Conservation (phyloP, 257 asterid species). For the Verbascum thapsus region DNA sequence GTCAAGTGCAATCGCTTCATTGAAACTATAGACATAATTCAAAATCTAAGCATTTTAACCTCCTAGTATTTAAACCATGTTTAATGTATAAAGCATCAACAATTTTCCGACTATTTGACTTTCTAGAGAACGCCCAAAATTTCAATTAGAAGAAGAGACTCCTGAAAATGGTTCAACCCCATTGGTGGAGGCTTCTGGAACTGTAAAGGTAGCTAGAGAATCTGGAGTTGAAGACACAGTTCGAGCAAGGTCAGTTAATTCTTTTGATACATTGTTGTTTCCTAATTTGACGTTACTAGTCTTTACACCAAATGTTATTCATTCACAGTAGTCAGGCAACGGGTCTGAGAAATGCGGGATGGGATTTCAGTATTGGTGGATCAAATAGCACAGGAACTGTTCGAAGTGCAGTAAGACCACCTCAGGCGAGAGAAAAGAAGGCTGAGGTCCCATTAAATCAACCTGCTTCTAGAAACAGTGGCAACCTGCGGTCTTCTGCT, state of each 20-base stretch:
- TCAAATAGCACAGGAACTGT: slow-evolving; percentile 52
- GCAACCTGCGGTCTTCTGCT: slow-evolving; percentile 47
- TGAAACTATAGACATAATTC: slow-evolving; percentile 13
- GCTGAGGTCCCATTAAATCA: slow-evolving; percentile 45
- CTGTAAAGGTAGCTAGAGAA: slow-evolving; percentile 30
- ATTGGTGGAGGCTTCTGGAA: slow-evolving; percentile 29
- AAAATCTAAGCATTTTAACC: slow-evolving; percentile 20
- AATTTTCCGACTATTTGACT: slow-evolving; percentile 24
- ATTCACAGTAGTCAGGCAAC: slow-evolving; percentile 52
- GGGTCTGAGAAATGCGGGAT: slow-evolving; percentile 53
- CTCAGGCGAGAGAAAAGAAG: slow-evolving; percentile 60
- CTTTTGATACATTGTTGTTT: slow-evolving; percentile 18
- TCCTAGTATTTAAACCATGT: slow-evolving; percentile 3
- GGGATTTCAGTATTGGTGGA: slow-evolving; percentile 74
- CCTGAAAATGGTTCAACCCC: slow-evolving; percentile 29
- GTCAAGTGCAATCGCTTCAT: slow-evolving; percentile 7
- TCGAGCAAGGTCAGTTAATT: slow-evolving; percentile 43
- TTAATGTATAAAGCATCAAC: slow-evolving; percentile 15
- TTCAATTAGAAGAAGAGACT: slow-evolving; percentile 29
- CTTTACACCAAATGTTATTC: neutral
- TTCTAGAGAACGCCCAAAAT: slow-evolving; percentile 36
- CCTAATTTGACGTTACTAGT: neutral
- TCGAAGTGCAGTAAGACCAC: slow-evolving; percentile 59
- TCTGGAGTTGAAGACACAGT: slow-evolving; percentile 29
- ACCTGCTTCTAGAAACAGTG: slow-evolving; percentile 43